These are phyloP conservation scores for Polyrhizophydium stewartii DNA, from an alignment of 371 early-diverging fungal genomes.

Conservation along the genomic window DNA sequence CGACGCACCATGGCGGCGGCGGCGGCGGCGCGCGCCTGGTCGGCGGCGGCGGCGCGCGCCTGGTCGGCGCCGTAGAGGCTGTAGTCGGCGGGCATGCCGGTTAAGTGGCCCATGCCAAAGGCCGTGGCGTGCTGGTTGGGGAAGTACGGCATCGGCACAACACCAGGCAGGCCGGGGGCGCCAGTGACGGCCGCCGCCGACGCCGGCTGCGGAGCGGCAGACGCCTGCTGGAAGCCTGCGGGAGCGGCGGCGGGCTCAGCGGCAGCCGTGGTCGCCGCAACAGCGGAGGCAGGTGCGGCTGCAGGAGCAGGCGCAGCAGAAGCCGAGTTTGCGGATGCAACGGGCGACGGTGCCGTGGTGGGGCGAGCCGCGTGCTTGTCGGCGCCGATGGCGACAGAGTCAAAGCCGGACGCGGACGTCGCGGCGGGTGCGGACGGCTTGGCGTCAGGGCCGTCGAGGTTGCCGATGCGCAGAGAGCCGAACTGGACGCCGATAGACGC, in stretches of 20 bases:
- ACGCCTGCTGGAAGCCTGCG: constrained; percentile 5
- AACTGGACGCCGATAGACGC: constrained; percentile 73
- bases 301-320: constrained; percentile 2
- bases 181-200: constrained; percentile 8
- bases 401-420: neutral
- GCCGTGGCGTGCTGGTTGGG: constrained; percentile 46
- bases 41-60: constrained; percentile 29
- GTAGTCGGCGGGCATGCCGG: constrained; percentile 52
- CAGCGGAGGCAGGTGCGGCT: neutral
- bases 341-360: neutral
- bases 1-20: constrained; percentile 10
- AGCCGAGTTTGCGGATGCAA: neutral
- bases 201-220: constrained; percentile 9
- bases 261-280: neutral
- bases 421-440: neutral
- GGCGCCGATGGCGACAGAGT: constrained; percentile 6
- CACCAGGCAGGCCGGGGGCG: constrained; percentile 14
- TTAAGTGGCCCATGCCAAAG: constrained; percentile 70
- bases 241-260: constrained; percentile 6
- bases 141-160: constrained; percentile 22
- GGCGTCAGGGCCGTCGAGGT: constrained; percentile 22
- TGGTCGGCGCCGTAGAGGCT: constrained; percentile 51
- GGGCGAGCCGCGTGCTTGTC: neutral
- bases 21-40: constrained; percentile 28
- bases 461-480: constrained; percentile 67